Evolutionary conservation across 2,329 filamentous ascomycete species (phyloP), one percentile per base, ranked within the genome.

Genomic region (Aspergillus sp.): DNA sequence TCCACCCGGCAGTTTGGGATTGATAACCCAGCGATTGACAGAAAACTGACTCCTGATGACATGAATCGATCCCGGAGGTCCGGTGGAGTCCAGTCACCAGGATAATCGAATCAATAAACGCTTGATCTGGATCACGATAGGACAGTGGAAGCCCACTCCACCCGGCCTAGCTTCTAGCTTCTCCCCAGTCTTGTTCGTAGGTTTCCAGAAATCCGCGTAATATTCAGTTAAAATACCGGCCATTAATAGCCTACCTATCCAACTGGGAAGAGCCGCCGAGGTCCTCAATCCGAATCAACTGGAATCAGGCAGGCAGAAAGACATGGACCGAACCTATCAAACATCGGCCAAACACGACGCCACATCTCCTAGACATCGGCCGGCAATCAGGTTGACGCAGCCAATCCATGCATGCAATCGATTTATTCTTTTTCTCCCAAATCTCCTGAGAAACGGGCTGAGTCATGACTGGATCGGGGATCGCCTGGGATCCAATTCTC

Each of bases 1-100:
- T 29, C 3, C 25, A 29, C 11, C 25, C 25, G 25, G 25, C 25
- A 29, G 25, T 29, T 29, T 29, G 34, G 34, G 34, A 38, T 17
- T 38, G 34, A 38, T 29, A 29, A 38, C 34, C 34, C 40, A 21
- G 40, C 40, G 40, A 9, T 42, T 42, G 16, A 17, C 14, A n/a
- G 34, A 17, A 10, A 38, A 5, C 14, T 42, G n/a, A 3, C 40
- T 43, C 42, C 19, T 34, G 11, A 20, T 46, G 56, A 49, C 47
- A 54, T 55, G 48, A 56, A 47, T 59, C 57, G 56, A 58, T n/a
- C 34, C 49, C 50, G 57, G 52, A 50, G 47, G 52, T 46, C 45
- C 25, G 43, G 55, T 58, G 53, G 58, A 47, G 32, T 41, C 48
- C 20, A 38, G 34, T 44, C 49, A 51, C 47, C 23, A 20, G 43